These are phyloP conservation scores for Yamadazyma sp. DNA, from an alignment of 805 yeast genomes.

Conservation along the genomic window DNA sequence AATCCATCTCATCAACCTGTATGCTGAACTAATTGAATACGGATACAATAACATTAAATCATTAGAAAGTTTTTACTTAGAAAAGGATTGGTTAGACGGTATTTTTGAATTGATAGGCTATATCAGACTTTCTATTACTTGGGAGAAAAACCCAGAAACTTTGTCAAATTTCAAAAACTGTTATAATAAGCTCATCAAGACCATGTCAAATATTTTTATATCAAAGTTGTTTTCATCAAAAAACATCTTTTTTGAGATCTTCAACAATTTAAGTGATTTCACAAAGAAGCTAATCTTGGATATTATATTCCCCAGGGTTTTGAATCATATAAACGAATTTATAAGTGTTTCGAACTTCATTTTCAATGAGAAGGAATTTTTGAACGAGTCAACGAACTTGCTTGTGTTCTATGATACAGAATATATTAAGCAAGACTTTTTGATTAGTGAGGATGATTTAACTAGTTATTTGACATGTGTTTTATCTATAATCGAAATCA, in stretches of 20 bases:
- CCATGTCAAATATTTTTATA: constrained; percentile 36
- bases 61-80: constrained; percentile 21
- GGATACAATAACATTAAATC: constrained; percentile 25
- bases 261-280: constrained; percentile 29
- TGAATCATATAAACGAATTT: constrained; percentile 34
- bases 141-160: constrained; percentile 19
- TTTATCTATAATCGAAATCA: constrained; percentile 28
- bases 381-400: constrained; percentile 22
- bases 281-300: constrained; percentile 33
- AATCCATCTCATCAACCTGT: constrained; percentile 33
- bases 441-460: constrained; percentile 19
- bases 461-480: constrained; percentile 26
- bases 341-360: constrained; percentile 31
- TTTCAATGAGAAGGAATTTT: constrained; percentile 29
- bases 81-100: constrained; percentile 37
- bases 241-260: constrained; percentile 19
- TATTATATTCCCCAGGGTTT: constrained; percentile 32
- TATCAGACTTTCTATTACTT: constrained; percentile 22
- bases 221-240: constrained; percentile 20
- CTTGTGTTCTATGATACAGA: constrained; percentile 25
- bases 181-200: constrained; percentile 25
- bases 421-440: constrained; percentile 27
- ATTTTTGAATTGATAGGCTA: constrained; percentile 36
- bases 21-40: constrained; percentile 25
- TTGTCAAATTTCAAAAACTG: constrained; percentile 14